A percentile compares a stretch with the other conserved stretches of the same genome.
Conservation (phyloP, 148 eudicot genomes). For the Camellia japonica region DNA sequence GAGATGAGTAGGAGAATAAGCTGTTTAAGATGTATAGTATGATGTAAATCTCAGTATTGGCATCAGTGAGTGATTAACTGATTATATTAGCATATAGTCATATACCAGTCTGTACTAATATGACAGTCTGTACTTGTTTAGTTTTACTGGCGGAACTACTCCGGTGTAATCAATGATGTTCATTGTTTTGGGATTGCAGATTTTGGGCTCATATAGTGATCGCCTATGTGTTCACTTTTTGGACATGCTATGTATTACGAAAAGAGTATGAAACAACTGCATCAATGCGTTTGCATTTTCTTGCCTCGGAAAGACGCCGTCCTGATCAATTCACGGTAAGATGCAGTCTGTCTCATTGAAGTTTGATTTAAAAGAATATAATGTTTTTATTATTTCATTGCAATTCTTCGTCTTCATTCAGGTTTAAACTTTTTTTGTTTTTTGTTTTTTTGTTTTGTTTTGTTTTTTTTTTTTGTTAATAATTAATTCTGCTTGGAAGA, state of each 20-base stretch:
- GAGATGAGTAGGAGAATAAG: not conserved
- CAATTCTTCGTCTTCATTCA: not conserved
- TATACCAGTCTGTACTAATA: not conserved
- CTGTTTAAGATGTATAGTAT: not conserved
- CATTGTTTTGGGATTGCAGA: conserved; percentile 35
- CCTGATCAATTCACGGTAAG: conserved; percentile 95
- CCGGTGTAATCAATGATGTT: conserved; percentile 12
- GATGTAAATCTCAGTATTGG: not conserved
- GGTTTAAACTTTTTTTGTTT: not conserved
- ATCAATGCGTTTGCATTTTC: conserved; percentile 72
- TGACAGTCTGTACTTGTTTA: not conserved
- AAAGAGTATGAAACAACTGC: conserved; percentile 75
- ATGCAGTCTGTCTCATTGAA: conserved; percentile 7
- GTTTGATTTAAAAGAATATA: not conserved
- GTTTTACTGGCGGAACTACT: not conserved
- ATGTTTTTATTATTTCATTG: not conserved
- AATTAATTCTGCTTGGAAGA: not conserved
- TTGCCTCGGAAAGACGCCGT: conserved; percentile 79
- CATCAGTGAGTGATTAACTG: not conserved
- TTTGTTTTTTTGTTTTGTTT: no score
- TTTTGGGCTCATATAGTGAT: conserved; percentile 82
- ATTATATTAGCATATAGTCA: not conserved
- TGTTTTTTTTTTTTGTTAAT: no score
- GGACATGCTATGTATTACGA: conserved; percentile 72
- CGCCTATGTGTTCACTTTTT: conserved; percentile 77